Evolutionary conservation across 352 stramenopile genomes (phyloP).

Genomic region (Pythium graminicola): DNA sequence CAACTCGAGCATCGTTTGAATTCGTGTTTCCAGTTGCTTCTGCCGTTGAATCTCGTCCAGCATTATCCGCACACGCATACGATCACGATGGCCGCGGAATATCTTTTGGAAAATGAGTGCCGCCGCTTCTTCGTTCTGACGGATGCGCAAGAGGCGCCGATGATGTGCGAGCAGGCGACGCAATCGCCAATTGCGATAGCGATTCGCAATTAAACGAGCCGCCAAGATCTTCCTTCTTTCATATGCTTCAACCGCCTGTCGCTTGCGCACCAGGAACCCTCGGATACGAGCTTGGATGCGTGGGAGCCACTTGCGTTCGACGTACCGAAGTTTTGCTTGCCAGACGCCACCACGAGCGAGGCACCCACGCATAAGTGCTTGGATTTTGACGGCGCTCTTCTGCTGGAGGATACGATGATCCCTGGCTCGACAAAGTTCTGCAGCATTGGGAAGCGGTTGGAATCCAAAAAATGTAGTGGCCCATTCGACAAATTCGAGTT

Average conservation of each 20-base stretch:
- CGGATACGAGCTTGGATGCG: slow-evolving; percentile 75
- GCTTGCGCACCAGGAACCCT: slow-evolving; percentile 63
- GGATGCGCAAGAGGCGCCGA: slow-evolving; percentile 48
- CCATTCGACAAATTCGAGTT: slow-evolving; percentile 82
- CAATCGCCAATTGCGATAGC: slow-evolving; percentile 50
- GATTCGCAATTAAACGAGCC: slow-evolving; percentile 33
- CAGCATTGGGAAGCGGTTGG: slow-evolving; percentile 73
- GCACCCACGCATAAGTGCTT: slow-evolving; percentile 76
- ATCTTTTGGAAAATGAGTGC: slow-evolving; percentile 71
- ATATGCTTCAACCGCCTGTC: slow-evolving; percentile 28
- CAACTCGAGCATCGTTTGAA: slow-evolving; percentile 52
- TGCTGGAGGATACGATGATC: slow-evolving; percentile 42
- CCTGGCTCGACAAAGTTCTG: slow-evolving; percentile 56
- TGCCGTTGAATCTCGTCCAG: slow-evolving; percentile 37
- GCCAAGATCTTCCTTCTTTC: slow-evolving; percentile 27
- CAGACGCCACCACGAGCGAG: slow-evolving; percentile 65
- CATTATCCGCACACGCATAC: slow-evolving; percentile 36
- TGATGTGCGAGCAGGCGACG: slow-evolving; percentile 41
- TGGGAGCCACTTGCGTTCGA: slow-evolving; percentile 55
- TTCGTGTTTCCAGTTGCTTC: slow-evolving; percentile 42
- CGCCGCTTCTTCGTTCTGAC: slow-evolving; percentile 45
- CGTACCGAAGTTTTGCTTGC: slow-evolving; percentile 59
- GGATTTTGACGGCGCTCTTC: slow-evolving; percentile 59
- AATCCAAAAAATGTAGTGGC: slow-evolving; percentile 80
- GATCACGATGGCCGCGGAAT: slow-evolving; percentile 56